phyloP scores from a whole-genome alignment of 208 protist species.

The Leishmania tarentolae region DNA sequence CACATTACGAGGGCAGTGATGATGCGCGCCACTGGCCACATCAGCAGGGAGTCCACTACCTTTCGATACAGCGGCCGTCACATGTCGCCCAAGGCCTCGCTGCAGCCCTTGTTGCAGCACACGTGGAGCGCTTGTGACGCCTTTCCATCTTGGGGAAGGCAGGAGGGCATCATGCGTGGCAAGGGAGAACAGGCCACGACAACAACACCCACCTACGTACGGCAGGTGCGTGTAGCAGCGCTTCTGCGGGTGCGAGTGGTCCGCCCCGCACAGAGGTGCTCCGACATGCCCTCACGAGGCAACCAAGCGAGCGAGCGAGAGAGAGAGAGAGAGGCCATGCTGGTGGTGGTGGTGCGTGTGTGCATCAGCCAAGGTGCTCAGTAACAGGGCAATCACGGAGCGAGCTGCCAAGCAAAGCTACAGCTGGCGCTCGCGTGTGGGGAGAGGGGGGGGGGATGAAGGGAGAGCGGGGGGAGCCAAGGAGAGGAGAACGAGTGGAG shows the following conservation, averaged over 20 bases:
- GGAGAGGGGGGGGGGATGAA: too few species aligned
- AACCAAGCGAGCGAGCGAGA: neutral
- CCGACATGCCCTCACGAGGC: too few species aligned
- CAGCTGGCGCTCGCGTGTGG: too few species aligned
- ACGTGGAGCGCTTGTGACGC: conserved; percentile 48
- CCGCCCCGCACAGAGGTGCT: neutral
- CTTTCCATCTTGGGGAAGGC: conserved; percentile 56
- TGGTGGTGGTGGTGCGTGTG: too few species aligned
- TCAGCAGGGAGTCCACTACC: conserved; percentile 56
- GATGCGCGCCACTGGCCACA: conserved; percentile 82
- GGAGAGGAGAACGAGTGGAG: too few species aligned
- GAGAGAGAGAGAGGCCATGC: neutral
- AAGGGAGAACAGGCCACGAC: neutral
- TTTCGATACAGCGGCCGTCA: conserved; percentile 58
- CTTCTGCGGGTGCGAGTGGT: neutral
- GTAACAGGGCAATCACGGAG: too few species aligned
- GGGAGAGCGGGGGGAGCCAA: too few species aligned
- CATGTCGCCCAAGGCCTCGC: conserved; percentile 80
- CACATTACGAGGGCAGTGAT: conserved; percentile 86
- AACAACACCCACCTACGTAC: neutral
- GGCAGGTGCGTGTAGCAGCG: neutral
- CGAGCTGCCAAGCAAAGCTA: too few species aligned
- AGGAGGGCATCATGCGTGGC: conserved; percentile 15
- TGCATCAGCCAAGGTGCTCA: too few species aligned
- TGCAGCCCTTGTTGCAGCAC: conserved; percentile 75